Percentiles rank a stretch among this genome's conserved stretches.
These are phyloP conservation scores for Coniochaeta sp. DNA, from an alignment of 2,329 filamentous ascomycete genomes.

Conservation along the genomic window DNA sequence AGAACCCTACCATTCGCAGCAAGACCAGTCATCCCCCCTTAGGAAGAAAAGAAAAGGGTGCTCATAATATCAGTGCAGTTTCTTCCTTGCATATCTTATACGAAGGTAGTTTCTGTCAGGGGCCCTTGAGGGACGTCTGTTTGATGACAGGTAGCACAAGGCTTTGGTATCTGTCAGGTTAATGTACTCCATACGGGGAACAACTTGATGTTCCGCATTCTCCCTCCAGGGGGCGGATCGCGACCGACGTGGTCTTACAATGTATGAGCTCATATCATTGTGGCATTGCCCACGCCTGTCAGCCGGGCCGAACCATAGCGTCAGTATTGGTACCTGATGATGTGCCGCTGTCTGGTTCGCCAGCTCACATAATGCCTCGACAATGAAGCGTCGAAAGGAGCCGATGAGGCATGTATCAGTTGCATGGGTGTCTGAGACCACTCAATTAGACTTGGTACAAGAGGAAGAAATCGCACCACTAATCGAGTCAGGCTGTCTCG, in stretches of 20 bases:
- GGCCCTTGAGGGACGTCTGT: background rate
- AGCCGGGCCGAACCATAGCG: background rate
- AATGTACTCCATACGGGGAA: background rate
- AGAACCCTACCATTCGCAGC: background rate
- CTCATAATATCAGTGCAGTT: background rate
- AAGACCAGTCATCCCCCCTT: background rate
- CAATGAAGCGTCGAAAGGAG: background rate
- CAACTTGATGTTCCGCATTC: background rate
- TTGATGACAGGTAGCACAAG: background rate
- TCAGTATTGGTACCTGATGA: background rate
- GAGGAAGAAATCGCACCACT: background rate
- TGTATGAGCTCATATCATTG: background rate
- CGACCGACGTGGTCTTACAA: background rate
- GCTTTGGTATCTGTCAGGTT: background rate
- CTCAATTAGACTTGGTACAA: background rate
- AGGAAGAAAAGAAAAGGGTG: background rate
- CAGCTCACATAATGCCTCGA: background rate
- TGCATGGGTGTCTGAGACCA: background rate
- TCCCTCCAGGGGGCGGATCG: background rate
- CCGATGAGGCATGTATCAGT: background rate
- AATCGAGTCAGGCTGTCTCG: background rate
- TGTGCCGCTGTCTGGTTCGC: background rate
- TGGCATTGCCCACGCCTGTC: background rate
- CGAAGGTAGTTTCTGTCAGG: background rate
- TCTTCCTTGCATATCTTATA: background rate